Conservation (phyloP, 139 green algal genomes). For the Coelastrella sp. region DNA sequence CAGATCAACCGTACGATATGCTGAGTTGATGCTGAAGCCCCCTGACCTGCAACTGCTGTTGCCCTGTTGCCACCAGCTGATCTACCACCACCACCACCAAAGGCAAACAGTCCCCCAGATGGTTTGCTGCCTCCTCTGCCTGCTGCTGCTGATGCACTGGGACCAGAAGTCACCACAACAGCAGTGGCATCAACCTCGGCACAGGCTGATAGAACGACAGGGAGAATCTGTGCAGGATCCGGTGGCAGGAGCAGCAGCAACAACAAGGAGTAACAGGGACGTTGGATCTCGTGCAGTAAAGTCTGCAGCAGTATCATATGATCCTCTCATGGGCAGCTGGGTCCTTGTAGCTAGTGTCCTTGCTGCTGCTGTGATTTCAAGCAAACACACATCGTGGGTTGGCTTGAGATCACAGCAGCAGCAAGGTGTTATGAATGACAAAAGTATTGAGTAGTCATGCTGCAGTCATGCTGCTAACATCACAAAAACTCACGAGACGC, state of each 20-base stretch:
- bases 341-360: background rate
- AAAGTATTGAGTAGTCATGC: no score
- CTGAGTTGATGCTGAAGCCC: background rate
- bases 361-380: background rate
- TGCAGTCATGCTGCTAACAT: no score
- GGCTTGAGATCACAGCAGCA: no score
- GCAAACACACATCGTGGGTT: background rate
- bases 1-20: background rate
- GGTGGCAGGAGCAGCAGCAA: no score
- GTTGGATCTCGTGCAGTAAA: background rate
- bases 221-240: background rate
- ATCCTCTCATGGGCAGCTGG: no score
- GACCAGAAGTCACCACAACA: background rate
- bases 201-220: background rate
- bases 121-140: background rate
- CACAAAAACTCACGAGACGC: no score
- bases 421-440: no score
- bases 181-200: slow-evolving; percentile 1
- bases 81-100: background rate
- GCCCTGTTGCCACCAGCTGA: background rate
- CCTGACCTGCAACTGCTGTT: background rate
- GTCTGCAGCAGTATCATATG: background rate
- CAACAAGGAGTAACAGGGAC: background rate
- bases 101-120: background rate
- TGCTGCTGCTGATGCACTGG: background rate